Conservation (phyloP, 768 basidiomycete species). For the Pleurotus sapidus region DNA sequence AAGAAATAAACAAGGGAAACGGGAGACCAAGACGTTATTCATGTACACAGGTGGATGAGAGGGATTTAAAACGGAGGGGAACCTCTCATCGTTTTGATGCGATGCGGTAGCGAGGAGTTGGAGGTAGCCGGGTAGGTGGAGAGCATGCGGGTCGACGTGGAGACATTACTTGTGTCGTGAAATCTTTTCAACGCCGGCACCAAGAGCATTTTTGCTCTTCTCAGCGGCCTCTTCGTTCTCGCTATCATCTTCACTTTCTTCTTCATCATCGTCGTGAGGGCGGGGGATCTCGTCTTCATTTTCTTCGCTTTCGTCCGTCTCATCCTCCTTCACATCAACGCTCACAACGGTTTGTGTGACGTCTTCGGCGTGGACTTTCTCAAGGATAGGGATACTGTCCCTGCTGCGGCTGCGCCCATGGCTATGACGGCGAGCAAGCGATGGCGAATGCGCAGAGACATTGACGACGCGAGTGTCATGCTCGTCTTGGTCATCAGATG, state of each 20-base stretch:
- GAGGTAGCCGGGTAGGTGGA: no score
- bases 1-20: no score
- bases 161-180: no score
- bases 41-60: no score
- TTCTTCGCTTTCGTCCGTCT: constrained; percentile 17
- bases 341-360: constrained; percentile 1
- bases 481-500: no score
- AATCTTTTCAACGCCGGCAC: constrained; percentile 50
- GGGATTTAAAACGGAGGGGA: no score
- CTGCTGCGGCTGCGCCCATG: constrained; percentile 16
- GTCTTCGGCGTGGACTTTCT: constrained; percentile 19
- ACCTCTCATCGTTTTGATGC: no score
- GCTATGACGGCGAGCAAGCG: constrained; percentile 12
- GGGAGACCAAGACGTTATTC: no score
- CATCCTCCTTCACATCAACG: constrained; percentile 15
- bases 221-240: constrained; percentile 27
- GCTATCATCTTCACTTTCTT: constrained; percentile 12
- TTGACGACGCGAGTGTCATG: constrained; percentile 29
- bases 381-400: constrained; percentile 11
- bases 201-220: constrained; percentile 29
- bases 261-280: neutral
- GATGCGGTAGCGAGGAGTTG: no score
- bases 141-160: no score
- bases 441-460: constrained; percentile 27
- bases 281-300: constrained; percentile 13